phyloP scores from a whole-genome alignment of 176 grass and related monocot genomes.

The Puccinellia tenuiflora region DNA sequence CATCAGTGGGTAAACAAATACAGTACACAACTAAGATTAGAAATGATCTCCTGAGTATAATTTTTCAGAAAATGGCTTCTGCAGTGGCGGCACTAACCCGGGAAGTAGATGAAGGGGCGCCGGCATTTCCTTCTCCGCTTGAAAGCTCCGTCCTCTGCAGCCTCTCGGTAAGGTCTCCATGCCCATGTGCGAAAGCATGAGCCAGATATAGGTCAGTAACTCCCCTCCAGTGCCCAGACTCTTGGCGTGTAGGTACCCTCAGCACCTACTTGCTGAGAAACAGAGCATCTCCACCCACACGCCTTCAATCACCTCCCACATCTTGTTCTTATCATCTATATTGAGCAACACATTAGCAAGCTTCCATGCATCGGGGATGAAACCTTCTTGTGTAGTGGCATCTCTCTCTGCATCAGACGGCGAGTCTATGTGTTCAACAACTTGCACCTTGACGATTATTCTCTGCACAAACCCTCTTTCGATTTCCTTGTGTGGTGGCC shows the following conservation, averaged over 20 bases:
- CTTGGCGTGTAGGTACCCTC: constrained; percentile 16
- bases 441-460: background rate
- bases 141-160: background rate
- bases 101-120: background rate
- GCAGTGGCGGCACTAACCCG: background rate
- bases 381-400: background rate
- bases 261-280: background rate
- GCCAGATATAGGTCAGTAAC: background rate
- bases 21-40: no score
- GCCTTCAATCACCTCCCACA: constrained; percentile 13
- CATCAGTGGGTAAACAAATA: background rate
- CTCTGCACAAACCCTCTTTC: background rate
- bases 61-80: background rate
- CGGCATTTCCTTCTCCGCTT: background rate
- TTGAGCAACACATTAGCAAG: background rate
- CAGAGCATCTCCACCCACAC: constrained; percentile 22
- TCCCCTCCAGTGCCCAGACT: background rate
- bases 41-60: background rate
- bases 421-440: background rate
- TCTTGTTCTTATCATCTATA: background rate
- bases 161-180: background rate
- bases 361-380: background rate
- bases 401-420: background rate
- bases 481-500: background rate
- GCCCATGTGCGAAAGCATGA: background rate